Evolutionary conservation across 768 basidiomycete genomes (phyloP).

Genomic region (Heimioporus sp.): DNA sequence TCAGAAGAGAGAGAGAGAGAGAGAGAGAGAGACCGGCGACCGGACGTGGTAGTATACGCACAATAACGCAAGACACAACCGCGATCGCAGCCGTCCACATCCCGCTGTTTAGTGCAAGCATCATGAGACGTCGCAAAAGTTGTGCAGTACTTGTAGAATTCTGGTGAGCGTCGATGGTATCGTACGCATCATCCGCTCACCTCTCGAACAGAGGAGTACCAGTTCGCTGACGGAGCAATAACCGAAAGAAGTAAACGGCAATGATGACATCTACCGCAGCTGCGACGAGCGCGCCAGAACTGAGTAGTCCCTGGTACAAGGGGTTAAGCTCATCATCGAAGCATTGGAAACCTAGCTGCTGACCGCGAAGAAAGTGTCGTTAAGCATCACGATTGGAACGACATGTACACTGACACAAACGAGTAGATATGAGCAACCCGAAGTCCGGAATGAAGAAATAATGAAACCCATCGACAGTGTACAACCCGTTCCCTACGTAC

Average conservation of each 20-base stretch:
- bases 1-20: not conserved
- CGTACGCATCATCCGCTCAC: no score
- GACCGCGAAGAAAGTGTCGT: no score
- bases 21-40: no score
- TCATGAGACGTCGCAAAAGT: not conserved
- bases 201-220: no score
- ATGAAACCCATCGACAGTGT: not conserved
- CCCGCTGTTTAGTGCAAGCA: conserved; percentile 17
- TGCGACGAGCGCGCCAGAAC: no score
- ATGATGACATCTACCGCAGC: no score
- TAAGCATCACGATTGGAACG: not conserved
- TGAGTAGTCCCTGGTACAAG: no score
- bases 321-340: no score
- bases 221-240: no score
- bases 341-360: not conserved
- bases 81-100: conserved; percentile 49
- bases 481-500: not conserved
- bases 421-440: not conserved
- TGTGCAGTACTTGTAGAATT: not conserved
- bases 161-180: no score
- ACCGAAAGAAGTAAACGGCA: no score
- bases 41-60: no score
- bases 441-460: not conserved
- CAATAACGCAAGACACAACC: conserved; percentile 35
- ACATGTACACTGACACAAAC: not conserved